These are phyloP conservation scores for Zymoseptoria pseudotritici DNA, from an alignment of 2,329 filamentous ascomycete genomes.

Conservation along the genomic window DNA sequence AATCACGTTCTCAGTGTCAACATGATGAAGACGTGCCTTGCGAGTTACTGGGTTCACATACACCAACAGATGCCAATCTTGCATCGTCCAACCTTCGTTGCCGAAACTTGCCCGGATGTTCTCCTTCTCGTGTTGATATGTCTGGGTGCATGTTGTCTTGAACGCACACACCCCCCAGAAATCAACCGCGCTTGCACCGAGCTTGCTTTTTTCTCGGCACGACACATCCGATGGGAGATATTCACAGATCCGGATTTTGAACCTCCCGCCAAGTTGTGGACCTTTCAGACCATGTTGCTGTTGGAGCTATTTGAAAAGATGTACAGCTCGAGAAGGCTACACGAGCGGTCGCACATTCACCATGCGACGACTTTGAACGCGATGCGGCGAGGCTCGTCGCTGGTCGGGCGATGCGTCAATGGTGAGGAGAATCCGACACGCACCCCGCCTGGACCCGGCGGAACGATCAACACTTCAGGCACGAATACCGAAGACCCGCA, in stretches of 20 bases:
- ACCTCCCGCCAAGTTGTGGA: slow-evolving; percentile 89
- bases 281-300: slow-evolving; percentile 84
- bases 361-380: slow-evolving; percentile 91
- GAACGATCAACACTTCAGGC: slow-evolving; percentile 37
- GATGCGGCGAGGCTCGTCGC: slow-evolving; percentile 85
- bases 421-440: slow-evolving; percentile 53
- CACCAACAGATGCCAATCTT: slow-evolving; percentile 91
- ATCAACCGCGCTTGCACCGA: slow-evolving; percentile 70
- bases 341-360: slow-evolving; percentile 93
- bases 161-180: slow-evolving; percentile 69
- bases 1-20: slow-evolving; percentile 66
- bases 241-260: slow-evolving; percentile 87
- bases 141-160: slow-evolving; percentile 82
- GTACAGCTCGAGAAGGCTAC: slow-evolving; percentile 84
- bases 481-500: slow-evolving; percentile 71
- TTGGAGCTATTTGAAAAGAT: slow-evolving; percentile 96
- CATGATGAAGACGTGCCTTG: slow-evolving; percentile 94
- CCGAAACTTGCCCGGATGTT: slow-evolving; percentile 77
- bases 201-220: slow-evolving; percentile 81
- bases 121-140: slow-evolving; percentile 84
- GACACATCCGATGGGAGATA: slow-evolving; percentile 91
- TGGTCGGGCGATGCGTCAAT: slow-evolving; percentile 76
- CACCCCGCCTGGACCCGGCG: slow-evolving; percentile 40
- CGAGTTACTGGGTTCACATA: slow-evolving; percentile 91
- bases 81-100: slow-evolving; percentile 87